These are phyloP conservation scores for Trichoderma arundinaceum DNA, from an alignment of 2,329 filamentous ascomycete genomes.

Conservation along the genomic window DNA sequence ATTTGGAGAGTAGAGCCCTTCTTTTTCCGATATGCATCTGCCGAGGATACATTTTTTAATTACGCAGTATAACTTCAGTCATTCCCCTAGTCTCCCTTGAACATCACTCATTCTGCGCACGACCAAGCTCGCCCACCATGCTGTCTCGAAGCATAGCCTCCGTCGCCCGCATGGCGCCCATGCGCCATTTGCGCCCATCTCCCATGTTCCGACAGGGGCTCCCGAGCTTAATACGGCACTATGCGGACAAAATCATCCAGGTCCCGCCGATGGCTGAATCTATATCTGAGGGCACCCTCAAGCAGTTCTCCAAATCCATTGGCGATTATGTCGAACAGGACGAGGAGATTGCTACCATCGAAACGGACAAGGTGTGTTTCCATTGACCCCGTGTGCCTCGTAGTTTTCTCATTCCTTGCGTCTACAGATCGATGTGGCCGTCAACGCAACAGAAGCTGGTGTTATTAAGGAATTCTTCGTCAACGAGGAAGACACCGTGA, in stretches of 20 bases:
- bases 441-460: conserved; percentile 91
- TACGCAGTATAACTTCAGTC: conserved; percentile 16
- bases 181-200: conserved; percentile 30
- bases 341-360: conserved; percentile 97
- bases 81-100: conserved; percentile 11
- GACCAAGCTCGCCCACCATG: conserved; percentile 16
- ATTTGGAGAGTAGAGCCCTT: conserved; percentile 24
- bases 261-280: conserved; percentile 99
- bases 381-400: neutral
- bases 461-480: conserved; percentile 91
- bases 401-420: neutral
- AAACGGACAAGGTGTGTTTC: conserved; percentile 87
- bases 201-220: conserved; percentile 46
- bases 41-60: conserved; percentile 29
- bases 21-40: conserved; percentile 28
- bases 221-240: conserved; percentile 60
- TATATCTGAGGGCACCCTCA: conserved; percentile 95
- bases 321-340: conserved; percentile 95
- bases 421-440: conserved; percentile 86
- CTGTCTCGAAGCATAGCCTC: conserved; percentile 23
- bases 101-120: conserved; percentile 17
- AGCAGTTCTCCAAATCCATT: conserved; percentile 90
- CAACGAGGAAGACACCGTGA: conserved; percentile 93
- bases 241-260: conserved; percentile 86
- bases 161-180: conserved; percentile 23